A percentile compares a stretch with the other conserved stretches of the same genome.
Conservation (phyloP, 768 basidiomycete species). For the Agrocybe chaxingu region DNA sequence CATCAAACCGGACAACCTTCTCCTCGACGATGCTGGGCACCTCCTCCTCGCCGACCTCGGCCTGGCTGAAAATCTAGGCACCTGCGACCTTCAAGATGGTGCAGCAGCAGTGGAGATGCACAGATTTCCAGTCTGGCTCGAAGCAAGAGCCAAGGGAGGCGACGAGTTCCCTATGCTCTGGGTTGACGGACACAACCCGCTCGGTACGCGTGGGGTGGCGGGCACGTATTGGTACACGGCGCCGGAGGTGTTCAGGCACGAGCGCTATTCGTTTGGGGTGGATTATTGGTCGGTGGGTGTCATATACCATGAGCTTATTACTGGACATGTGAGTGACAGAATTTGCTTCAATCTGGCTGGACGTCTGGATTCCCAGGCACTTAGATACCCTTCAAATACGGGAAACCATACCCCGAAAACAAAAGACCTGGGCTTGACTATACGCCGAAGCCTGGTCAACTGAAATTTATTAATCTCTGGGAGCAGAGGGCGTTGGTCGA, state of each 20-base stretch:
- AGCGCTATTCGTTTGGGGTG: conserved; percentile 29
- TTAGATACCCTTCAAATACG: conserved; percentile 24
- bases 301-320: conserved; percentile 69
- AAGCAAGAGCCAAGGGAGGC: conserved; percentile 17
- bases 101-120: conserved; percentile 17
- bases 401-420: conserved; percentile 20
- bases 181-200: conserved; percentile 20
- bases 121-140: conserved; percentile 27
- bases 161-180: conserved; percentile 25
- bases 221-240: conserved; percentile 32
- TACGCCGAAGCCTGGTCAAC: conserved; percentile 20
- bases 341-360: neutral
- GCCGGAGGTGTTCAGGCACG: conserved; percentile 29
- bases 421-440: conserved; percentile 20
- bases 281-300: conserved; percentile 85
- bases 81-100: conserved; percentile 17
- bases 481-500: conserved; percentile 15
- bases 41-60: conserved; percentile 34
- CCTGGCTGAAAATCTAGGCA: conserved; percentile 25
- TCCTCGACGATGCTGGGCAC: conserved; percentile 28
- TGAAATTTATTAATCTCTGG: conserved; percentile 14
- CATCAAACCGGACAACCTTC: conserved; percentile 34
- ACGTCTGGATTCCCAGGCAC: neutral
- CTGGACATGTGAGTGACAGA: conserved; percentile 40
- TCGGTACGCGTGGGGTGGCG: conserved; percentile 20